Conservation (phyloP, 2,329 filamentous ascomycete species). For the Diaporthe batatas region DNA sequence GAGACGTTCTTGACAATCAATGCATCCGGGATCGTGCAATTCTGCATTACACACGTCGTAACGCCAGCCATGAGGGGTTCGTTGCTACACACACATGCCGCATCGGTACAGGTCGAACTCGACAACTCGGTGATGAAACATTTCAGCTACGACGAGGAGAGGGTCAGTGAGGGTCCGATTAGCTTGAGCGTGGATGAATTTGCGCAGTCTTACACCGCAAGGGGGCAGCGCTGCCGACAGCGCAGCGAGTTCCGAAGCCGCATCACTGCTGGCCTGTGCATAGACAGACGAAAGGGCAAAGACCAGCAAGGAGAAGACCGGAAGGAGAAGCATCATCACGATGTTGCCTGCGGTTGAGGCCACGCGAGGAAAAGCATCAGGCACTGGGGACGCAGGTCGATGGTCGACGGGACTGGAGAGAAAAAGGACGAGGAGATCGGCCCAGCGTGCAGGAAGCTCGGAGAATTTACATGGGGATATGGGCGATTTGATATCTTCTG, state of each 20-base stretch:
- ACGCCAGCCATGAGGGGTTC: constrained; percentile 16
- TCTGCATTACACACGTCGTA: constrained; percentile 34
- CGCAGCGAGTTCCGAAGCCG: constrained; percentile 33
- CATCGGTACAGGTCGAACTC: constrained; percentile 30
- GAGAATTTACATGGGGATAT: constrained; percentile 35
- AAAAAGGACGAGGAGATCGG: constrained; percentile 10
- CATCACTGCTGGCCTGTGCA: constrained; percentile 19
- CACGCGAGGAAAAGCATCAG: constrained; percentile 16
- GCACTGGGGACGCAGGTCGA: constrained; percentile 1
- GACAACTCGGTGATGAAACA: constrained; percentile 28
- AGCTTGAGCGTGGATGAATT: neutral
- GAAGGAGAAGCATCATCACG: constrained; percentile 31
- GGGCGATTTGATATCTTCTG: constrained; percentile 9
- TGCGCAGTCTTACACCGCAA: constrained; percentile 35
- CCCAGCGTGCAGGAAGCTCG: constrained; percentile 13
- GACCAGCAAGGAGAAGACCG: constrained; percentile 19
- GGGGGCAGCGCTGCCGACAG: constrained; percentile 36
- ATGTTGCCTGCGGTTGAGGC: constrained; percentile 11
- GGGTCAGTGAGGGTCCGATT: neutral
- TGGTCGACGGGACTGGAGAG: constrained; percentile 8
- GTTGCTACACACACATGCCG: constrained; percentile 36
- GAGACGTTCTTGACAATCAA: constrained; percentile 40
- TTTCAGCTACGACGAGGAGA: constrained; percentile 25
- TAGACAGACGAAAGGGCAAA: constrained; percentile 15
- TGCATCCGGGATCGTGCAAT: constrained; percentile 30